Percentiles rank a stretch among this genome's conserved stretches.
Evolutionary conservation across 176 grass and related monocot genomes (phyloP).

Genomic region (Eragrostis nindensis): DNA sequence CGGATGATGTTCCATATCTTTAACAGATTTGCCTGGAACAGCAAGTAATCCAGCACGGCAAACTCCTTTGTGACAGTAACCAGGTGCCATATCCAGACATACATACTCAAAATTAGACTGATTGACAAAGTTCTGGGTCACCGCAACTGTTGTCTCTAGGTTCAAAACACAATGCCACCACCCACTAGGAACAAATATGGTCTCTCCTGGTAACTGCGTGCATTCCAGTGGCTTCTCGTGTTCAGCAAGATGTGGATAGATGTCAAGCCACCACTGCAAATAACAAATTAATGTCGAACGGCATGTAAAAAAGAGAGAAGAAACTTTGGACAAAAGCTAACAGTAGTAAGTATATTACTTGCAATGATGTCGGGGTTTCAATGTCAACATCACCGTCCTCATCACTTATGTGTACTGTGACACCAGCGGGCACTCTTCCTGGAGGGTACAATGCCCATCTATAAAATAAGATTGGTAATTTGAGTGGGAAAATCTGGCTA

Average conservation of each 20-base stretch:
- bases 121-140: constrained; percentile 96
- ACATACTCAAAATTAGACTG: constrained; percentile 90
- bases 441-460: constrained; percentile 99
- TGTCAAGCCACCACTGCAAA: constrained; percentile 85
- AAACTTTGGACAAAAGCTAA: constrained; percentile 10
- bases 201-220: constrained; percentile 94
- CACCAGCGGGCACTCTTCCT: constrained; percentile 91
- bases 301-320: neutral
- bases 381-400: constrained; percentile 94
- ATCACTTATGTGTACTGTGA: constrained; percentile 94
- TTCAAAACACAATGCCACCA: constrained; percentile 99
- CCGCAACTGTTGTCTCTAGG: constrained; percentile 83
- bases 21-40: constrained; percentile 52
- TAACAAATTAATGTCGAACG: constrained; percentile 19
- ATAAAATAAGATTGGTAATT: constrained; percentile 42
- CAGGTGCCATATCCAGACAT: constrained; percentile 94
- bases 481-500: constrained; percentile 1
- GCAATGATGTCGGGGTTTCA: constrained; percentile 90
- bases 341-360: constrained; percentile 50
- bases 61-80: constrained; percentile 85
- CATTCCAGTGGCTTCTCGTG: constrained; percentile 88
- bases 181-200: constrained; percentile 97
- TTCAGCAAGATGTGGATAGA: constrained; percentile 79
- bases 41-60: constrained; percentile 90
- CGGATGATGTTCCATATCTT: constrained; percentile 44